Percentiles rank a stretch among this genome's conserved stretches.
These are phyloP conservation scores for Aspergillus cejpii DNA, from an alignment of 2,329 filamentous ascomycete species.

Conservation along the genomic window DNA sequence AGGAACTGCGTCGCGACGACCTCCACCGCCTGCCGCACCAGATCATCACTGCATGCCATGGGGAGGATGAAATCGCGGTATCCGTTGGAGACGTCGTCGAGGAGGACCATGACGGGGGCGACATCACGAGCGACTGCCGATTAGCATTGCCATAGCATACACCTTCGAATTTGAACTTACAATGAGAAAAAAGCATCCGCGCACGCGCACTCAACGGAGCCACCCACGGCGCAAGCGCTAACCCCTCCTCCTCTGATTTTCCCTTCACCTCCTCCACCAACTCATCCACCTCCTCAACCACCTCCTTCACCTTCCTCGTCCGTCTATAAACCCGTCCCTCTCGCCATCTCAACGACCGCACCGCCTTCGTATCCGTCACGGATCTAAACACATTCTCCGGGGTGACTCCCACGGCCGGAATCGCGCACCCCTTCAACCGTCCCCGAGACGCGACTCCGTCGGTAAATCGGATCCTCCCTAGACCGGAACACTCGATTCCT, in stretches of 20 bases:
- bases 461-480: slow-evolving; percentile 26
- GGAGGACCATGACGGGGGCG: slow-evolving; percentile 26
- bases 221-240: slow-evolving; percentile 9
- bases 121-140: slow-evolving; percentile 20
- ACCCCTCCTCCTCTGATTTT: background rate
- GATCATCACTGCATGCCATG: slow-evolving; percentile 19
- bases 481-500: slow-evolving; percentile 29
- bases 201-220: slow-evolving; percentile 6
- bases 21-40: slow-evolving; percentile 20
- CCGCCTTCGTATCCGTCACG: background rate
- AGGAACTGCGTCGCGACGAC: slow-evolving; percentile 22
- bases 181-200: slow-evolving; percentile 16
- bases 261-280: background rate
- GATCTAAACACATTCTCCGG: background rate
- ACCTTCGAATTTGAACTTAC: slow-evolving; percentile 2
- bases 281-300: background rate
- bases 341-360: background rate
- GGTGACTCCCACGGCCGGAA: slow-evolving; percentile 7
- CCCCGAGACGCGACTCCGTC: slow-evolving; percentile 16
- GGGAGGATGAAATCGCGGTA: slow-evolving; percentile 27
- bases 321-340: slow-evolving; percentile 11
- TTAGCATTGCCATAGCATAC: background rate
- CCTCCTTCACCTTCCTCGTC: background rate
- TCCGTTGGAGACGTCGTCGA: slow-evolving; percentile 26
- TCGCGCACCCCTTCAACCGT: slow-evolving; percentile 13